Conservation (phyloP, 2,329 filamentous ascomycete genomes). For the Beauveria pseudobassiana region DNA sequence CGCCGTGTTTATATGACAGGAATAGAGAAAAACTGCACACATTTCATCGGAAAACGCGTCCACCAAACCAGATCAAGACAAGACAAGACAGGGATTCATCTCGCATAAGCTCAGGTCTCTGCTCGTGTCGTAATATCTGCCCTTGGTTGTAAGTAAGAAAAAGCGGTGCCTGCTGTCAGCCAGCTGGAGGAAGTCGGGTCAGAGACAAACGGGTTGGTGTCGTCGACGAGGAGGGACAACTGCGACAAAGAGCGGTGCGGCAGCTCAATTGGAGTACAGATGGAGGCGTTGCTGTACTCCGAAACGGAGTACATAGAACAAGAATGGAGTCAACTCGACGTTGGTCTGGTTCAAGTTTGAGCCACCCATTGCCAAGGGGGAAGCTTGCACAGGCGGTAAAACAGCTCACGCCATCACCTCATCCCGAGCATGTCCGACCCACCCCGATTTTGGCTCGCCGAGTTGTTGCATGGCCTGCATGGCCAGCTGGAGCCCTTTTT, state of each 20-base stretch:
- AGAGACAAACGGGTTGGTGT: not conserved
- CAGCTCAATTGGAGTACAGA: not conserved
- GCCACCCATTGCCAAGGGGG: not conserved
- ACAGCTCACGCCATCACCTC: conserved; percentile 6
- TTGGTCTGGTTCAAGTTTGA: not conserved
- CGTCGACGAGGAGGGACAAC: not conserved
- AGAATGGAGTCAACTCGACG: not conserved
- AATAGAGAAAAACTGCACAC: not conserved
- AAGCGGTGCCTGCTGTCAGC: conserved; percentile 10
- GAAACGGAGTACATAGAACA: not conserved
- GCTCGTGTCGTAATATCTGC: conserved; percentile 6
- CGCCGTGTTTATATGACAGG: no score
- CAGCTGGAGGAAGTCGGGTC: not conserved
- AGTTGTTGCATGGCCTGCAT: not conserved
- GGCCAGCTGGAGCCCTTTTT: not conserved
- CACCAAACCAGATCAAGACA: not conserved
- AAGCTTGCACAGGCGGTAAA: not conserved
- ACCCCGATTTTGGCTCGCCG: conserved; percentile 10
- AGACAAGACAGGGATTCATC: not conserved
- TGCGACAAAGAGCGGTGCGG: not conserved
- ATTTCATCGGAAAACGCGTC: not conserved
- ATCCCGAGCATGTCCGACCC: conserved; percentile 11
- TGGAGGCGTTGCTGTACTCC: not conserved
- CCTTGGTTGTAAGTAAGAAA: conserved; percentile 8
- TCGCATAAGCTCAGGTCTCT: conserved; percentile 1